These are phyloP conservation scores for Erodium texanum DNA, from an alignment of 441 rosid genomes.

Conservation along the genomic window DNA sequence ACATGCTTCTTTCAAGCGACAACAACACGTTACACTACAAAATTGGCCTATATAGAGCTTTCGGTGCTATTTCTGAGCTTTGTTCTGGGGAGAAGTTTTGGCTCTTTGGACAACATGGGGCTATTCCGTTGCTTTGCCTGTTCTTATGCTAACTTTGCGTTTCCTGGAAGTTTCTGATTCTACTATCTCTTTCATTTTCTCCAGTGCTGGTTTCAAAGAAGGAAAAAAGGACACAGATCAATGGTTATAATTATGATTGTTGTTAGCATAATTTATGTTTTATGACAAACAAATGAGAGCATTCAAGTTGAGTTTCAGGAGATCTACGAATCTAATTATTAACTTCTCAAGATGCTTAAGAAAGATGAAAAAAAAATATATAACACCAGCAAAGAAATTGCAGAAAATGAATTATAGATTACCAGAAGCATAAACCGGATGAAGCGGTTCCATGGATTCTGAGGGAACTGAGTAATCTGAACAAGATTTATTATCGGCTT, in stretches of 20 bases:
- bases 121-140: conserved; percentile 18
- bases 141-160: conserved; percentile 35
- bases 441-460: conserved; percentile 42
- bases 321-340: background rate
- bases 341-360: conserved; percentile 5
- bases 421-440: conserved; percentile 46
- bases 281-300: too few species aligned
- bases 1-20: too few species aligned
- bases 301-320: too few species aligned
- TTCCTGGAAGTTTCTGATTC: conserved; percentile 58
- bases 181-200: conserved; percentile 57
- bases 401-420: conserved; percentile 24
- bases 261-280: background rate
- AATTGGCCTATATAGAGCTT: background rate
- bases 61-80: background rate
- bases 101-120: background rate
- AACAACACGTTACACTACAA: background rate
- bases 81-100: background rate
- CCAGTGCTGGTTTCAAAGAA: conserved; percentile 44
- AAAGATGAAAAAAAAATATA: background rate
- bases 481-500: conserved; percentile 58
- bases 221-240: conserved; percentile 12
- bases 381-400: background rate
- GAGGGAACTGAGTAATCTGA: conserved; percentile 43
- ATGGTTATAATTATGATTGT: background rate